A percentile compares a stretch with the other conserved stretches of the same genome.
These are phyloP conservation scores for Malassezia nana DNA, from an alignment of 1,284 basidiomycete species.

Conservation along the genomic window DNA sequence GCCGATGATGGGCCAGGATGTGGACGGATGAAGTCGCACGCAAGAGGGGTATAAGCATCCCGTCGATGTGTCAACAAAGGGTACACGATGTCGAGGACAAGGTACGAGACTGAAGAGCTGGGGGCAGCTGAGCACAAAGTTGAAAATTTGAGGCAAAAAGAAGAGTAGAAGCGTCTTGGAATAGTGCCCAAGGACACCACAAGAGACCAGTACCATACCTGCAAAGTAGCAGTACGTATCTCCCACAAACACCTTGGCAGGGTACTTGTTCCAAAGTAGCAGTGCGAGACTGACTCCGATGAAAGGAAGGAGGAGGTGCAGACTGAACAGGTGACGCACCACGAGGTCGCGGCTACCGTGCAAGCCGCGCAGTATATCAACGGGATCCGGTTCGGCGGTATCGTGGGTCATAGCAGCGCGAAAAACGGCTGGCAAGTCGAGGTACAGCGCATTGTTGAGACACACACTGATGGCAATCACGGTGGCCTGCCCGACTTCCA, in stretches of 20 bases:
- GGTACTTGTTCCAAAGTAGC: conserved; percentile 55
- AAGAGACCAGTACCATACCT: conserved; percentile 50
- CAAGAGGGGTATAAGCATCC: conserved; percentile 11
- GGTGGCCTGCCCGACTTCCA: conserved; percentile 78
- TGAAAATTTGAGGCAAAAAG: conserved; percentile 96
- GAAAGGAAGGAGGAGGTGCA: conserved; percentile 92
- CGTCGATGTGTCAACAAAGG: conserved; percentile 48
- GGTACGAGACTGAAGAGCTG: conserved; percentile 88
- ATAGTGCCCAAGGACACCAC: conserved; percentile 63
- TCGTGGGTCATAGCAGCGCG: conserved; percentile 19
- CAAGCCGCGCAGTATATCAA: conserved; percentile 51
- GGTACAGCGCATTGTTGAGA: conserved; percentile 79
- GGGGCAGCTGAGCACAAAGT: conserved; percentile 86
- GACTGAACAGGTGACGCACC: conserved; percentile 80
- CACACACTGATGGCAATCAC: conserved; percentile 84
- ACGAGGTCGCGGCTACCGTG: conserved; percentile 57
- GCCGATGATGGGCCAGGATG: not conserved
- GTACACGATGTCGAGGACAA: conserved; percentile 86
- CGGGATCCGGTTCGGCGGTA: conserved; percentile 32
- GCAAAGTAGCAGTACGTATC: conserved; percentile 97
- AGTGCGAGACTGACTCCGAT: conserved; percentile 80
- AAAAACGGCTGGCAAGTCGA: conserved; percentile 27
- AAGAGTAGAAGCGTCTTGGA: conserved; percentile 92
- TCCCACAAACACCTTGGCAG: conserved; percentile 83
- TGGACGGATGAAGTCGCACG: not conserved